Evolutionary conservation across 108 stramenopile species (phyloP), one percentile per base, ranked within the genome.

Genomic region (Fistulifera pelliculosa): DNA sequence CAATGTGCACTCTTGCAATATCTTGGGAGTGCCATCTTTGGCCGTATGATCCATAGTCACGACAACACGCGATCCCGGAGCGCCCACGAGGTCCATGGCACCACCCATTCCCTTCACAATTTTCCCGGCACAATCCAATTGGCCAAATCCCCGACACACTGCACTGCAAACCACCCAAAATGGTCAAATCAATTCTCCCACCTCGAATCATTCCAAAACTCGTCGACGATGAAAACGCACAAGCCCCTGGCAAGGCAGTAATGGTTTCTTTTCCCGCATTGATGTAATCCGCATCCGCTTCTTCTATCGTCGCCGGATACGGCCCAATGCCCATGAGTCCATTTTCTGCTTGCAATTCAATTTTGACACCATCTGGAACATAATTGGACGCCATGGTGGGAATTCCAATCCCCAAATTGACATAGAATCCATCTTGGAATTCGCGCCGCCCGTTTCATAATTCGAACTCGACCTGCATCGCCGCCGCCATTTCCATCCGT

Each of bases 71-170:
- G 83, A 72, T 2, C 79, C 77, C 5, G 77, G 74, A 6, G 84
- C 81, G 14, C 77, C 66, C 4, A 96, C 92, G 38, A 96, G 62
- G 64, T 96, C 94, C 94, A 96, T 96, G 25, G 94, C 94, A 1
- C 94, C 88, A n/a, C 88, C 90, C 90, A 91, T 93, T 28, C 87
- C 90, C 63, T 96, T 93, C 40, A 93, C 56, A 41, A 93, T 65
- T 71, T 89, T 88, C n/a, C 94, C 94, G 94, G 94, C 17, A 96
- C 91, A 62, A 96, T 90, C 84, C 90, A 96, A 50, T 79, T 92
- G 17, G 94, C 91, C 39, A 96, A 69, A 53, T 96, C 94, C 94
- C 94, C 44, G 73, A 69, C n/a, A 66, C 68, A 38, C 81, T 76
- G 42, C 85, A 86, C 58, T 96, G 84, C 61, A 96, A 58, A n/a